These are phyloP conservation scores for Aaosphaeria arxii DNA, from an alignment of 2,329 filamentous ascomycete species.

Conservation along the genomic window DNA sequence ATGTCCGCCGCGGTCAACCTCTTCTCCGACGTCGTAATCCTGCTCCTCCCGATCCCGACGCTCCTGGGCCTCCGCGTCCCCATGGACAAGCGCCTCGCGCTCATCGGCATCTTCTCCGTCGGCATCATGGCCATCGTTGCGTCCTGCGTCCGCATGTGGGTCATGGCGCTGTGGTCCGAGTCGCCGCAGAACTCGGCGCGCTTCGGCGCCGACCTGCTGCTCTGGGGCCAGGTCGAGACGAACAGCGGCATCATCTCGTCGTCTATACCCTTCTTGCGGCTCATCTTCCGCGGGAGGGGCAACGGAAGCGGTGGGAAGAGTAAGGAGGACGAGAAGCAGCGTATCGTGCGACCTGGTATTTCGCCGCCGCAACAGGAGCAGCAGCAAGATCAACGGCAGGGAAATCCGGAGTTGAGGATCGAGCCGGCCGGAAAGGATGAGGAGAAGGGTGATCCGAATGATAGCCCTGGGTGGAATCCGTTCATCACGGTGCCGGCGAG, in stretches of 20 bases:
- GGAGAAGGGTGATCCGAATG: conserved; percentile 5
- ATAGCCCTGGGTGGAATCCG: conserved; percentile 22
- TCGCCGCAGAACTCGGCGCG: conserved; percentile 36
- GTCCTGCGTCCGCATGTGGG: conserved; percentile 35
- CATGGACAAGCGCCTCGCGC: conserved; percentile 48
- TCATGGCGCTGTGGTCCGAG: conserved; percentile 34
- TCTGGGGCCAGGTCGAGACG: conserved; percentile 50
- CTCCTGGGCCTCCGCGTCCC: conserved; percentile 49
- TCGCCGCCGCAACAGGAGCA: neutral
- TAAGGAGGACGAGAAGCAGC: neutral
- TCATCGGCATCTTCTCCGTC: conserved; percentile 40
- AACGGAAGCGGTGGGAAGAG: neutral
- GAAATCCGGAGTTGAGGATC: neutral
- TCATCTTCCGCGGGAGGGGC: conserved; percentile 34
- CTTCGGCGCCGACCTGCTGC: conserved; percentile 33
- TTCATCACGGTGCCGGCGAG: conserved; percentile 34
- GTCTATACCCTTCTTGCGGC: conserved; percentile 43
- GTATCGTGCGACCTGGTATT: neutral
- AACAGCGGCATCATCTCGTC: conserved; percentile 47
- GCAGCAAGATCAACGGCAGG: neutral
- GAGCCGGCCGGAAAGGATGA: neutral
- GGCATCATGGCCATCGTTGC: conserved; percentile 35
- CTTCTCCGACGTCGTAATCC: conserved; percentile 42
- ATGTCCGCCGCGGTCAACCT: conserved; percentile 42
- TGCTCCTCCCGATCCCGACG: conserved; percentile 45